These are phyloP conservation scores for Crithidia bombi DNA, from an alignment of 208 protist genomes.

Conservation along the genomic window DNA sequence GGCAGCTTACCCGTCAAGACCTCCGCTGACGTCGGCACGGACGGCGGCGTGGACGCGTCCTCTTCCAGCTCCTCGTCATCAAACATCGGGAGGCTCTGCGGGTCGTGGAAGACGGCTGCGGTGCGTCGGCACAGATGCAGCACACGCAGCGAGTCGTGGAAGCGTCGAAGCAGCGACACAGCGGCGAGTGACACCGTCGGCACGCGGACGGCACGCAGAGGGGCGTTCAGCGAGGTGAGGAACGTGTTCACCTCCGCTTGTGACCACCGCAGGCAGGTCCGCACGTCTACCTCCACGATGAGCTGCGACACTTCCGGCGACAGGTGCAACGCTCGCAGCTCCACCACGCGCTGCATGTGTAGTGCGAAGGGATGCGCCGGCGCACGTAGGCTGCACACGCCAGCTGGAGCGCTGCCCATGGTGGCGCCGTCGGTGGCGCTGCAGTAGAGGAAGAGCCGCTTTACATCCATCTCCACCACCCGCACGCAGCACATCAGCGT, in stretches of 20 bases:
- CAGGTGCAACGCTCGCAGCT: conserved; percentile 22
- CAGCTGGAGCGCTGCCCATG: not conserved
- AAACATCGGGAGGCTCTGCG: not conserved
- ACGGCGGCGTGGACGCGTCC: conserved; percentile 5
- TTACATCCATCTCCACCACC: conserved; percentile 6
- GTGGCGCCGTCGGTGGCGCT: conserved; percentile 3
- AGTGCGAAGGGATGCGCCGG: conserved; percentile 16
- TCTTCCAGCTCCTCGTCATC: conserved; percentile 42
- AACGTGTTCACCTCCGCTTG: conserved; percentile 14
- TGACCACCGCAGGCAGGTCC: conserved; percentile 18
- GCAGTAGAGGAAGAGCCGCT: conserved; percentile 20
- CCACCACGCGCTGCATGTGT: conserved; percentile 19
- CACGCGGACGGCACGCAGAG: conserved; percentile 27
- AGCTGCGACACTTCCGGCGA: conserved; percentile 12
- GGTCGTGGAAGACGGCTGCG: not conserved
- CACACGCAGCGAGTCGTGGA: conserved; percentile 29
- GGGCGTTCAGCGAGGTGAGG: conserved; percentile 3
- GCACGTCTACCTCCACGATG: conserved; percentile 28
- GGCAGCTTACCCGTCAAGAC: not conserved
- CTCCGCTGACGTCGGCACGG: not conserved
- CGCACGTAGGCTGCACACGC: conserved; percentile 9
- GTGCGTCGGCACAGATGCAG: conserved; percentile 23
- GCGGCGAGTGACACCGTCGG: conserved; percentile 8
- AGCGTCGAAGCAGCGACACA: conserved; percentile 16
- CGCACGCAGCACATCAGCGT: conserved; percentile 13